Evolutionary conservation across 768 basidiomycete genomes (phyloP), one percentile per base, ranked within the genome.

Genomic region (Strobilomyces dryophilus): DNA sequence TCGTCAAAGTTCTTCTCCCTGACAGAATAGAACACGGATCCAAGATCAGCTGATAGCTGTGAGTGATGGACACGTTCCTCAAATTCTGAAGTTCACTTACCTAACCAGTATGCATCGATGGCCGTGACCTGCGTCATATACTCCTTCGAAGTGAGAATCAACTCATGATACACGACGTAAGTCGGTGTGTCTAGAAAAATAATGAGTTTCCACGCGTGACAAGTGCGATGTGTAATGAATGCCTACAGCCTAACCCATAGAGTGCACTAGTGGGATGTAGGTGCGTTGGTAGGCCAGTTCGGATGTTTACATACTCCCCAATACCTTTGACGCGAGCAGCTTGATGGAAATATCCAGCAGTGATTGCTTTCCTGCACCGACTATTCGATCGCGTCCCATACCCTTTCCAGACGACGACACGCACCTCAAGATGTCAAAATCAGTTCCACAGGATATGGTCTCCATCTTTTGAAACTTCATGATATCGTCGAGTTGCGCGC

Each of bases 81-180:
- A 36, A 9, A 54, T 39, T 0, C 5, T 24, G 39, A 49, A 4
- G 12, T 43, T 6, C 3, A 50, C 67, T 78, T 71, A 91, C 93
- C 94, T 34, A 98, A 80, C 97, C 97, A 99, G 71, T 94, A 94
- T 4, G 97, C 86, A 66, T 98, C 94, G 56, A 98, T 89, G 0
- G 95, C 85, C 3, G 97, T 98, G n/a, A 99, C 97, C 69, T 94
- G 93, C 17, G 95, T 95, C 95, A 98, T 97, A 73, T 99, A 99
- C 71, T 92, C 87, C 65, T 95, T 95, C 31, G 94, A 95, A 11
- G 94, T 95, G 61, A 95, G 74, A 56, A 97, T 95, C 51, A 95
- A 79, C 65, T 98, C 95, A 66, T 99, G 97, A 68, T 98, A 99
- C 32, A 99, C 83, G 45, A 97, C 90, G 70, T 98, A 98, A 39